Conservation (phyloP, 2,329 filamentous ascomycete genomes). For the Alternaria incomplexa region DNA sequence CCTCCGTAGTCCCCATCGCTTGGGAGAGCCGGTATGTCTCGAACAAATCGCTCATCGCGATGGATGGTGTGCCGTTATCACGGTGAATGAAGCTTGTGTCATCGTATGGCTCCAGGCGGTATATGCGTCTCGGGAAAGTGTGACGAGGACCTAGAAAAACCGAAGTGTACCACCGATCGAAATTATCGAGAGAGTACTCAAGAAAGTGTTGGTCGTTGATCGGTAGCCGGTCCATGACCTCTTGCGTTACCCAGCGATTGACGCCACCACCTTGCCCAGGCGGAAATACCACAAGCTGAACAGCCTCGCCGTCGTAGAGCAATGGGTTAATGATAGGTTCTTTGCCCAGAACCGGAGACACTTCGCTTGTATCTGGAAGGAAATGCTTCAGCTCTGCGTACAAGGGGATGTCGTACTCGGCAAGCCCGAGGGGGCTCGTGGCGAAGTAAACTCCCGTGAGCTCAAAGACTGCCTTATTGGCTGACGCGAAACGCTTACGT, state of each 20-base stretch:
- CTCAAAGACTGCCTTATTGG: slow-evolving; percentile 12
- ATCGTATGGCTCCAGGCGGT: background rate
- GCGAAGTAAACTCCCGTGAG: slow-evolving; percentile 19
- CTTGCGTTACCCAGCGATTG: background rate
- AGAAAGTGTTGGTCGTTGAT: background rate
- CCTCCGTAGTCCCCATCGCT: background rate
- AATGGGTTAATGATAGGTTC: background rate
- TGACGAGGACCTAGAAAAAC: background rate
- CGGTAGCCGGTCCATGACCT: background rate
- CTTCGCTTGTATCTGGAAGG: background rate
- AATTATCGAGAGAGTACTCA: background rate
- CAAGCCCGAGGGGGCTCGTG: slow-evolving; percentile 1
- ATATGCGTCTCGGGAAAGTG: slow-evolving; percentile 3
- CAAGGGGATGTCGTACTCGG: background rate
- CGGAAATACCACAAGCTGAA: background rate
- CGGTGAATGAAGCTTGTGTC: background rate
- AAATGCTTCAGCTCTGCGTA: background rate
- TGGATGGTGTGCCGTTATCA: background rate
- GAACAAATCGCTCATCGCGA: slow-evolving; percentile 6
- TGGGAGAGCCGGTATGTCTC: slow-evolving; percentile 10
- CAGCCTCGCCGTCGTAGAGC: background rate
- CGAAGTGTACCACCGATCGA: slow-evolving; percentile 5
- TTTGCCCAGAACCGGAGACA: too few relatives aligned
- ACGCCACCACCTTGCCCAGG: background rate
- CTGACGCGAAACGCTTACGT: slow-evolving; percentile 17